Conservation (phyloP, 208 protist genomes). For the Trypanosoma boissoni region DNA sequence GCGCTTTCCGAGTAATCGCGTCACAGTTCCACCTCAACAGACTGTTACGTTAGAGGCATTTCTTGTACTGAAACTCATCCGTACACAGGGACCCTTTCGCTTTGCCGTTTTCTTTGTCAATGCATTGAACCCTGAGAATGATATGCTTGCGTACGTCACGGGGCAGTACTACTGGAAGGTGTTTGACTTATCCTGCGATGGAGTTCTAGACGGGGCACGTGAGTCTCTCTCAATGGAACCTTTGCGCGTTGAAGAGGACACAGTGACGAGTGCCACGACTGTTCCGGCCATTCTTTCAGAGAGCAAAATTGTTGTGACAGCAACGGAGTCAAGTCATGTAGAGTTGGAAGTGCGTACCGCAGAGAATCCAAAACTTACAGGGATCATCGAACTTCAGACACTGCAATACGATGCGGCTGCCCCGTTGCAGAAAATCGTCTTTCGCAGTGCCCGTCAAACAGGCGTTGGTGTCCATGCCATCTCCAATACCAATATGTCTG, state of each 20-base stretch:
- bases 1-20: slow-evolving; percentile 49
- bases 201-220: slow-evolving; percentile 30
- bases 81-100: slow-evolving; percentile 69
- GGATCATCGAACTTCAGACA: slow-evolving; percentile 67
- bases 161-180: slow-evolving; percentile 86
- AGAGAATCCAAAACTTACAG: slow-evolving; percentile 60
- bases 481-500: neutral
- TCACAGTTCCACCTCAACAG: slow-evolving; percentile 57
- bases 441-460: slow-evolving; percentile 28
- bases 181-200: slow-evolving; percentile 62
- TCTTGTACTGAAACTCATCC: slow-evolving; percentile 59
- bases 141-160: slow-evolving; percentile 72
- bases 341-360: slow-evolving; percentile 44
- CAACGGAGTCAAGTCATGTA: slow-evolving; percentile 54
- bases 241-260: slow-evolving; percentile 39
- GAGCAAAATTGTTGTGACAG: slow-evolving; percentile 54
- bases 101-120: slow-evolving; percentile 84
- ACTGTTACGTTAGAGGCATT: slow-evolving; percentile 47
- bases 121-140: slow-evolving; percentile 83
- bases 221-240: slow-evolving; percentile 61
- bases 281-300: slow-evolving; percentile 51
- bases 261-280: slow-evolving; percentile 12
- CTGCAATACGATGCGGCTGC: slow-evolving; percentile 78
- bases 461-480: neutral
- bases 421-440: slow-evolving; percentile 39